These are phyloP conservation scores for Cercophora scortea DNA, from an alignment of 495 filamentous ascomycete genomes.

Conservation along the genomic window DNA sequence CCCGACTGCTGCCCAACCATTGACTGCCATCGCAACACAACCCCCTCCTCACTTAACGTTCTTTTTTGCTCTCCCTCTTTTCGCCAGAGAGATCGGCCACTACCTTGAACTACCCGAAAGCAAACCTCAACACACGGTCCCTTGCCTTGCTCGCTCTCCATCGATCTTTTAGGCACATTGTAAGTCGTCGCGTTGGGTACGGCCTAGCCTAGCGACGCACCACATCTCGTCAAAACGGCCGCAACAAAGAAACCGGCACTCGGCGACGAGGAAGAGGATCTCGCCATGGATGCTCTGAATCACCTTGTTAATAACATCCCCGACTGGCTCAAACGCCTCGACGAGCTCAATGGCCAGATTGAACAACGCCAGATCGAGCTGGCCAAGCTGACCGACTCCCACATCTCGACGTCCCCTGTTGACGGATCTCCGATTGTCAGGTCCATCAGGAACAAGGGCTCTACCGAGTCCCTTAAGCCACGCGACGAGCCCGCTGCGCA, in stretches of 20 bases:
- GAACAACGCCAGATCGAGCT: slow-evolving; percentile 63
- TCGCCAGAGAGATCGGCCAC: too few species aligned
- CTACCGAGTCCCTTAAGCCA: slow-evolving; percentile 55
- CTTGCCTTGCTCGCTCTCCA: too few species aligned
- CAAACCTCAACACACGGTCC: too few species aligned
- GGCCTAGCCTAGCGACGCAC: slow-evolving; percentile 21
- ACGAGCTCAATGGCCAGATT: slow-evolving; percentile 62
- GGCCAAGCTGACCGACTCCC: slow-evolving; percentile 34
- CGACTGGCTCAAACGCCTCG: slow-evolving; percentile 58
- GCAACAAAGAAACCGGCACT: slow-evolving; percentile 2
- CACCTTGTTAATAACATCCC: slow-evolving; percentile 58
- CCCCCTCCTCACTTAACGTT: background rate
- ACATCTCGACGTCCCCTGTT: background rate
- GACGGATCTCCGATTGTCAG: slow-evolving; percentile 15
- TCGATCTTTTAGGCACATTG: background rate
- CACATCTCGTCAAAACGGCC: slow-evolving; percentile 19
- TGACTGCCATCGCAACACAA: background rate
- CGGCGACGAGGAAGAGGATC: slow-evolving; percentile 21
- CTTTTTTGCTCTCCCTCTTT: too few species aligned
- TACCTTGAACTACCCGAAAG: background rate
- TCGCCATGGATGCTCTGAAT: slow-evolving; percentile 55
- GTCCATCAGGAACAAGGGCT: slow-evolving; percentile 51
- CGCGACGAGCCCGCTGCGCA: slow-evolving; percentile 37
- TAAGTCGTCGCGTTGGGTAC: slow-evolving; percentile 17
- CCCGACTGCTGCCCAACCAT: background rate